Percentiles rank a stretch among this genome's conserved stretches.
phyloP scores from a whole-genome alignment of 208 protist species.

The Novymonas esmeraldas region DNA sequence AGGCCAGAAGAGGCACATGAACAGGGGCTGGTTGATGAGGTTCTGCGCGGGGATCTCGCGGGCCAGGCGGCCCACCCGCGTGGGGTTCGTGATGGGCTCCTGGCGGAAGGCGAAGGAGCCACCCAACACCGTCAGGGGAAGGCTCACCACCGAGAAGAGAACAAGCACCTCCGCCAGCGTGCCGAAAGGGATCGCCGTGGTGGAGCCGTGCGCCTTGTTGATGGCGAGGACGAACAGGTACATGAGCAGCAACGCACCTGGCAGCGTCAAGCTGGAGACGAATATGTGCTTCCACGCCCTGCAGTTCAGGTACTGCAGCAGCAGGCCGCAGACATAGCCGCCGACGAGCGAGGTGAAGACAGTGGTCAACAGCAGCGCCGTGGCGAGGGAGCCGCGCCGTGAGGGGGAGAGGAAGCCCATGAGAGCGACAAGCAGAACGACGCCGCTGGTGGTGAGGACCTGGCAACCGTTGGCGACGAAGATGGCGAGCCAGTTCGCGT shows the following conservation, averaged over 20 bases:
- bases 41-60: slow-evolving; percentile 94
- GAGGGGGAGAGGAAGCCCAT: slow-evolving; percentile 96
- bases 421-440: slow-evolving; percentile 91
- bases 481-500: slow-evolving; percentile 85
- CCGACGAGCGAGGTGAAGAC: slow-evolving; percentile 84
- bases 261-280: slow-evolving; percentile 63
- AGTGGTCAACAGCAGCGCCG: slow-evolving; percentile 75
- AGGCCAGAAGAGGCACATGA: slow-evolving; percentile 61
- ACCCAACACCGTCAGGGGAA: slow-evolving; percentile 96
- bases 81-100: slow-evolving; percentile 77
- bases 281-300: slow-evolving; percentile 94
- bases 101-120: slow-evolving; percentile 95
- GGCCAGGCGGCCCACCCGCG: slow-evolving; percentile 95
- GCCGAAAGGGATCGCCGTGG: slow-evolving; percentile 62
- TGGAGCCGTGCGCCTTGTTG: slow-evolving; percentile 58
- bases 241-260: slow-evolving; percentile 57
- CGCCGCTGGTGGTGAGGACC: slow-evolving; percentile 84
- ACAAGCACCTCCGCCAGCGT: slow-evolving; percentile 62
- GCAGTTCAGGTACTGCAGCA: slow-evolving; percentile 92
- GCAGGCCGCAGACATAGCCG: slow-evolving; percentile 92
- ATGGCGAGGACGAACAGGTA: slow-evolving; percentile 78
- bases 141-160: slow-evolving; percentile 93
- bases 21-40: slow-evolving; percentile 60
- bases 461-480: slow-evolving; percentile 96
- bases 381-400: slow-evolving; percentile 93